Percentiles rank a stretch among this genome's conserved stretches.
Evolutionary conservation across 371 early-diverging fungal genomes (phyloP).

Genomic region (Entomophthora muscae): DNA sequence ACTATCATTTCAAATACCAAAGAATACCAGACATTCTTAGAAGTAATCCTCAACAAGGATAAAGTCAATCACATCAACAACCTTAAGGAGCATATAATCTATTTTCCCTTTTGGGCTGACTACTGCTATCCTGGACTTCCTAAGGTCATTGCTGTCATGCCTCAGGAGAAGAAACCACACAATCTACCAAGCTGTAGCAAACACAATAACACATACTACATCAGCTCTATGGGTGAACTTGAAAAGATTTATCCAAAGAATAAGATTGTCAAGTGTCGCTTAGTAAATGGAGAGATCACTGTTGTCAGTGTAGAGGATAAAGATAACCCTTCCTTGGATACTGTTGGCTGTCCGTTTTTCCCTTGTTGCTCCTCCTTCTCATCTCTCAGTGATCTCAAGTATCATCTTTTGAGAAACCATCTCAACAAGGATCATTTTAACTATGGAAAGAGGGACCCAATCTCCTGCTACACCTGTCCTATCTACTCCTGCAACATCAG

Average conservation of each 20-base stretch:
- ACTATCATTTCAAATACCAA: background rate
- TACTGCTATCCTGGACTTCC: background rate
- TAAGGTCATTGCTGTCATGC: background rate
- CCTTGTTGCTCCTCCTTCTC: background rate
- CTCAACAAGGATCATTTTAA: background rate
- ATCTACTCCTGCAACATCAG: background rate
- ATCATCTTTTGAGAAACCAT: background rate
- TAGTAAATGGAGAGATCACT: background rate
- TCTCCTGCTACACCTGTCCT: background rate
- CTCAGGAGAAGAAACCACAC: background rate
- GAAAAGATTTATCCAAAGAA: background rate
- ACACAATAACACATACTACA: background rate
- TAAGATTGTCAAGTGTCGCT: background rate
- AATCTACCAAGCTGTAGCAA: slow-evolving; percentile 3
- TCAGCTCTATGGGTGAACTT: too few species aligned
- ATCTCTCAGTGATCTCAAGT: background rate
- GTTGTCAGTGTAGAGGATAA: background rate
- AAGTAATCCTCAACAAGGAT: background rate
- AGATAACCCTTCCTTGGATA: background rate
- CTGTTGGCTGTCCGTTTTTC: background rate
- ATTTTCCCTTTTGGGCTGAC: background rate
- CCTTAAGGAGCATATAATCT: background rate
- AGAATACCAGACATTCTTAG: background rate
- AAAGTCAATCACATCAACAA: background rate
- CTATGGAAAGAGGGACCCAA: background rate